phyloP scores from a whole-genome alignment of 169 alveolate species.

The Plasmodium malariae region DNA sequence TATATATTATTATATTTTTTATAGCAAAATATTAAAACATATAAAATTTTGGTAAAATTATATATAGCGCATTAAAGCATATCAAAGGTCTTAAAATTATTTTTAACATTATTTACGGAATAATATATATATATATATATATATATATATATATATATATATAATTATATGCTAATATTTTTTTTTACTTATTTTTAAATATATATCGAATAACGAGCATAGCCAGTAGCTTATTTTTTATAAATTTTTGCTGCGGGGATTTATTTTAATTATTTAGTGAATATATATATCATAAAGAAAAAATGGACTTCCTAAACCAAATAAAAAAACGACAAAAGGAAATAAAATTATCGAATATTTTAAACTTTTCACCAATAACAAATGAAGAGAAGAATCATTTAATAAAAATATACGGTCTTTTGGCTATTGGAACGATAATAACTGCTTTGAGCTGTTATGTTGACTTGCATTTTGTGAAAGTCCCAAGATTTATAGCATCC shows the following conservation, averaged over 20 bases:
- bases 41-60: no score
- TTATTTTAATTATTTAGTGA: not conserved
- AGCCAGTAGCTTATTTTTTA: not conserved
- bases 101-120: not conserved
- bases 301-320: conserved; percentile 65
- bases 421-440: conserved; percentile 68
- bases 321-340: conserved; percentile 67
- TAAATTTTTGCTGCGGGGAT: no score
- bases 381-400: conserved; percentile 71
- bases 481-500: conserved; percentile 75
- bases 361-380: conserved; percentile 71
- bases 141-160: conserved; percentile 16
- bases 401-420: conserved; percentile 69
- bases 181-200: not conserved
- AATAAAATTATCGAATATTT: conserved; percentile 49
- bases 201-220: not conserved
- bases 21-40: no score
- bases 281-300: not conserved
- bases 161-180: not conserved
- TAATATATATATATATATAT: not conserved
- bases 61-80: no score
- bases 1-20: no score
- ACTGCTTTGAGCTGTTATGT: conserved; percentile 69
- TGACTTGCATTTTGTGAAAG: conserved; percentile 40
- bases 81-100: no score